Evolutionary conservation across 495 filamentous ascomycete genomes (phyloP), one percentile per base, ranked within the genome.

Genomic region (Neurospora tetrasperma): DNA sequence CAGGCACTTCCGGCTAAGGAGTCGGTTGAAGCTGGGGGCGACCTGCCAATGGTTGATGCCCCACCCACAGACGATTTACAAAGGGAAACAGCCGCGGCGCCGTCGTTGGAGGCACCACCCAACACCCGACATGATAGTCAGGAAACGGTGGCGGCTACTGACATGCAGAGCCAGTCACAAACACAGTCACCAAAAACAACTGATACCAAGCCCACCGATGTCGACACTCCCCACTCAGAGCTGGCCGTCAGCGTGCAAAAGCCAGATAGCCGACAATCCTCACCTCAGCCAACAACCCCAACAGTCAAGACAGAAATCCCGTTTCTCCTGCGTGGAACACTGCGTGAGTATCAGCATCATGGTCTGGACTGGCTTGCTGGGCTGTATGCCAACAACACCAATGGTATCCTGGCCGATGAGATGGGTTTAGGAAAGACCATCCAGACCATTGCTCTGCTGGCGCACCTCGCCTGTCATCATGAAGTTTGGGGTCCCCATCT

Each of bases 391-490:
- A 95, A 93, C 73, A 88, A 92, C 73, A 96, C 93, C 69, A 99
- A 99, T 79, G 96, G 96, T 48, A 99, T 99, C 70, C 85, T 99
- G n/a, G 96, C 96, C 5, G 96, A 99, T 78, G 96, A 99, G 78
- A 99, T 99, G 96, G 96, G 96, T 76, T 89, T 99, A 35, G 96
- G 96, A 2, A 99, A 99, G 80, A 99, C 96, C 0, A 98, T 99
- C 44, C 96, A 99, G 81, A 98, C 96, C 2, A 99, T 99, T 76
- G 91, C 96, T 16, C 84, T 99, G 11, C 85, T 99, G 69, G 96
- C 96, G 18, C 95, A 98, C 80, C 87, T 99, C 43, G 96, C 96
- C 31, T 94, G 94, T 71, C 86, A 97, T 72, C 91, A 97, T 79
- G 89, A 93, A 78, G 89, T 94, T 38, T 99, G 96, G 96, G 96